Percentiles rank a stretch among this genome's conserved stretches.
These are phyloP conservation scores for Suillus fuscotomentosus DNA, from an alignment of 768 basidiomycete species.

Conservation along the genomic window DNA sequence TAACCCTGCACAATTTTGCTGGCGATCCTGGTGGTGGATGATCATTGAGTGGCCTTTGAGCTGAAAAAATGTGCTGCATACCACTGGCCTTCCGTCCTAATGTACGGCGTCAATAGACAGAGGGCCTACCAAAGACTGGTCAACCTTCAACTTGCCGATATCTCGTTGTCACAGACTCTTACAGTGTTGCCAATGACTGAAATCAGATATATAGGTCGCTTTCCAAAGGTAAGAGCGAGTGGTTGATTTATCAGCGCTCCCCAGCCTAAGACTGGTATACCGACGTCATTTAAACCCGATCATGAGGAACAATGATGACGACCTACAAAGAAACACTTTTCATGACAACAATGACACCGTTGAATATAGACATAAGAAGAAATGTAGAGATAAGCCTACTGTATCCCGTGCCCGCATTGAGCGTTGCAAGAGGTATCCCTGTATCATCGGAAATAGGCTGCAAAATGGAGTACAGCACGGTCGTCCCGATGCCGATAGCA, in stretches of 20 bases:
- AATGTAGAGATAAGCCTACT: slow-evolving; percentile 6
- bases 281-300: not conserved
- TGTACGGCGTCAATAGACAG: slow-evolving; percentile 18
- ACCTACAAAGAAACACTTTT: slow-evolving; percentile 18
- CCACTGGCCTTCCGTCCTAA: slow-evolving; percentile 19
- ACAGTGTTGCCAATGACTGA: slow-evolving; percentile 18
- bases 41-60: not conserved
- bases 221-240: slow-evolving; percentile 18
- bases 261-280: slow-evolving; percentile 15
- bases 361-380: not conserved
- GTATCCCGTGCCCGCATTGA: slow-evolving; percentile 20
- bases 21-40: slow-evolving; percentile 11
- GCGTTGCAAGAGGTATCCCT: slow-evolving; percentile 18
- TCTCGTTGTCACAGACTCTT: not conserved
- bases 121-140: slow-evolving; percentile 10
- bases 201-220: slow-evolving; percentile 18
- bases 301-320: not conserved
- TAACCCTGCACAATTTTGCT: slow-evolving; percentile 20
- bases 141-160: not conserved
- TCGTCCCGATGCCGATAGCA: slow-evolving; percentile 17
- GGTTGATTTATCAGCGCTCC: slow-evolving; percentile 20
- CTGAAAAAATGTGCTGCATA: not conserved
- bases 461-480: slow-evolving; percentile 17
- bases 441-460: slow-evolving; percentile 18
- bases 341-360: not conserved